phyloP scores from a whole-genome alignment of 2,329 filamentous ascomycete species.

The Neopestalotiopsis sp. region DNA sequence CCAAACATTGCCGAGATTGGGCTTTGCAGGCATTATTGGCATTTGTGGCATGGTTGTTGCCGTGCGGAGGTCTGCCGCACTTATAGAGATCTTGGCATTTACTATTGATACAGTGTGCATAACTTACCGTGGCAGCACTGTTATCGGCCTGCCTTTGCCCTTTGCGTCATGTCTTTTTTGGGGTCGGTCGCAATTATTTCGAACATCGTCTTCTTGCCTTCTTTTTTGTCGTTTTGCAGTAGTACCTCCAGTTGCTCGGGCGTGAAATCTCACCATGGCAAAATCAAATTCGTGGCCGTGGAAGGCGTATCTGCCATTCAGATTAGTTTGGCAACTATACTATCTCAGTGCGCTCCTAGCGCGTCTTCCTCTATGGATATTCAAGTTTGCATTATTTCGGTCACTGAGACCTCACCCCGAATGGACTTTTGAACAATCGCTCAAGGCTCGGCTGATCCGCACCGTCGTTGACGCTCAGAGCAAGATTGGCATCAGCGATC shows the following conservation, averaged over 20 bases:
- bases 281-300: conserved; percentile 21
- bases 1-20: too few relatives aligned
- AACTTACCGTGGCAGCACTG: not conserved
- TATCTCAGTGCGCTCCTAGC: conserved; percentile 21
- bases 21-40: too few relatives aligned
- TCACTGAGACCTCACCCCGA: conserved; percentile 22
- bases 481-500: conserved; percentile 19
- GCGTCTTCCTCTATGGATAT: conserved; percentile 27
- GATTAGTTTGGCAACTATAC: conserved; percentile 24
- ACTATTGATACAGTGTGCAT: not conserved
- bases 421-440: conserved; percentile 27
- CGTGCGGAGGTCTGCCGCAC: not conserved
- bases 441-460: conserved; percentile 20
- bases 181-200: not conserved
- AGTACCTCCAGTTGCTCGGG: not conserved
- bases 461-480: conserved; percentile 16
- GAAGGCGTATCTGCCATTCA: conserved; percentile 24
- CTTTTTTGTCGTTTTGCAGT: not conserved
- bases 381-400: conserved; percentile 23
- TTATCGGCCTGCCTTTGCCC: not conserved
- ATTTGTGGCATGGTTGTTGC: not conserved
- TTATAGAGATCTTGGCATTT: not conserved
- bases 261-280: conserved; percentile 29
- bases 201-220: not conserved
- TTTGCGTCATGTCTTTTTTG: not conserved